These are phyloP conservation scores for Fusarium stilboides DNA, from an alignment of 2,329 filamentous ascomycete genomes.

Conservation along the genomic window DNA sequence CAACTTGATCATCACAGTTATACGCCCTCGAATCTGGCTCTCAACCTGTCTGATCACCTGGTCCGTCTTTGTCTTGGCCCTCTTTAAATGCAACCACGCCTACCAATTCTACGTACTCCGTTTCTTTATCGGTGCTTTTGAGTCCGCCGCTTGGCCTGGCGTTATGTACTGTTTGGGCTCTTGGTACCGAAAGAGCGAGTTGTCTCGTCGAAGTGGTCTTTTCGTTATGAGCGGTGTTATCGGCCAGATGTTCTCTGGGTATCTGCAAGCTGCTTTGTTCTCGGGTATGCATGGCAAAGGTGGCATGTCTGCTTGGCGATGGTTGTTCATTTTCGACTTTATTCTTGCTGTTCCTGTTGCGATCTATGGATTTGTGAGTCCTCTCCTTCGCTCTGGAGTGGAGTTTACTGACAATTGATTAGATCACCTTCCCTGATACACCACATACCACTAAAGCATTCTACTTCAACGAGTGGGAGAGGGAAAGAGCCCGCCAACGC, in stretches of 20 bases:
- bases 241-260: slow-evolving; percentile 57
- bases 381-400: background rate
- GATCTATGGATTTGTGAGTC: slow-evolving; percentile 39
- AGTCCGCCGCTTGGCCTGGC: slow-evolving; percentile 69
- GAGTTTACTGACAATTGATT: background rate
- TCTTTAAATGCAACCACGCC: slow-evolving; percentile 57
- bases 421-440: slow-evolving; percentile 60
- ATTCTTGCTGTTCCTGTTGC: slow-evolving; percentile 56
- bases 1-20: slow-evolving; percentile 61
- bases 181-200: slow-evolving; percentile 73
- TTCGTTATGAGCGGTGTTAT: slow-evolving; percentile 72
- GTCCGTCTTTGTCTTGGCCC: slow-evolving; percentile 58
- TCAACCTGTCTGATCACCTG: slow-evolving; percentile 56
- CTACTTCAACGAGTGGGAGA: slow-evolving; percentile 68
- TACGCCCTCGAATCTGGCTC: slow-evolving; percentile 61
- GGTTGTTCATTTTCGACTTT: slow-evolving; percentile 59
- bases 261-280: slow-evolving; percentile 55
- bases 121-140: slow-evolving; percentile 69
- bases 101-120: slow-evolving; percentile 63
- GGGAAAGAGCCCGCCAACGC: slow-evolving; percentile 74
- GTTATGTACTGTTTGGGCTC: slow-evolving; percentile 68
- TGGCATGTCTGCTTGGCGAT: slow-evolving; percentile 55
- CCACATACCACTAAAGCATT: slow-evolving; percentile 60
- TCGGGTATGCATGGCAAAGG: slow-evolving; percentile 54
- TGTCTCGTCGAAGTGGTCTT: slow-evolving; percentile 69